Evolutionary conservation across 805 yeast genomes (phyloP).

Genomic region (Candida nonsorbophila): DNA sequence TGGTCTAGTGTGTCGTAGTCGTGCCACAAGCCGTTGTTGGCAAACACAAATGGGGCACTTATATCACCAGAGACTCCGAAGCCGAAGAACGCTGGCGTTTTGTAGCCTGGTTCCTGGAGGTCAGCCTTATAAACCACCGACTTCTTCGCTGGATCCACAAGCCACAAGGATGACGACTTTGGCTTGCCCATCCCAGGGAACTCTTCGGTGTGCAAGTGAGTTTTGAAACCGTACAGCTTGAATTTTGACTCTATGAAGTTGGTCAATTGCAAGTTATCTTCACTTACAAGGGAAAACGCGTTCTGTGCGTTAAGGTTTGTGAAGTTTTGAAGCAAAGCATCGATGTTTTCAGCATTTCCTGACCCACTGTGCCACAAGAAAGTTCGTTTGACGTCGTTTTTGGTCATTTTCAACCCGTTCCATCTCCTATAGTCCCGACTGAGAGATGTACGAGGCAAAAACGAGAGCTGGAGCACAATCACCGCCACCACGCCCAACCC

Average conservation of each 20-base stretch:
- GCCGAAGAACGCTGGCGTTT: slow-evolving; percentile 24
- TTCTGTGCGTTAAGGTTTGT: slow-evolving; percentile 16
- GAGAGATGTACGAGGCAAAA: slow-evolving; percentile 79
- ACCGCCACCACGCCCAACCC: slow-evolving; percentile 47
- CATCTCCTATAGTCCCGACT: slow-evolving; percentile 75
- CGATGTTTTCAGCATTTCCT: slow-evolving; percentile 20
- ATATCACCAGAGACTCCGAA: slow-evolving; percentile 22
- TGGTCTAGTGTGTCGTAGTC: slow-evolving; percentile 20
- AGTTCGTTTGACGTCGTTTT: slow-evolving; percentile 63
- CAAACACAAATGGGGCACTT: slow-evolving; percentile 20
- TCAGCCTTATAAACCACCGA: slow-evolving; percentile 21
- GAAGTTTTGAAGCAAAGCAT: slow-evolving; percentile 22
- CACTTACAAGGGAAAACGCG: slow-evolving; percentile 17
- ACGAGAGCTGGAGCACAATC: slow-evolving; percentile 57
- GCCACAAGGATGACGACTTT: too few species aligned
- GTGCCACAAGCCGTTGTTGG: slow-evolving; percentile 21
- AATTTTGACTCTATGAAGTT: slow-evolving; percentile 20
- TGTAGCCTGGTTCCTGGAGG: slow-evolving; percentile 16
- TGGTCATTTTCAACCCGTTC: slow-evolving; percentile 61
- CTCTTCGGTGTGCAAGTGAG: slow-evolving; percentile 11
- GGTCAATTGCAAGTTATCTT: slow-evolving; percentile 20
- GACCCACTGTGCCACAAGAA: slow-evolving; percentile 36
- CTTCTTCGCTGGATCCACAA: too few species aligned
- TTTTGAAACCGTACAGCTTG: slow-evolving; percentile 20
- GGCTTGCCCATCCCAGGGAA: too few species aligned